These are phyloP conservation scores for Aspergillus viridinutans DNA, from an alignment of 2,329 filamentous ascomycete species.

Conservation along the genomic window DNA sequence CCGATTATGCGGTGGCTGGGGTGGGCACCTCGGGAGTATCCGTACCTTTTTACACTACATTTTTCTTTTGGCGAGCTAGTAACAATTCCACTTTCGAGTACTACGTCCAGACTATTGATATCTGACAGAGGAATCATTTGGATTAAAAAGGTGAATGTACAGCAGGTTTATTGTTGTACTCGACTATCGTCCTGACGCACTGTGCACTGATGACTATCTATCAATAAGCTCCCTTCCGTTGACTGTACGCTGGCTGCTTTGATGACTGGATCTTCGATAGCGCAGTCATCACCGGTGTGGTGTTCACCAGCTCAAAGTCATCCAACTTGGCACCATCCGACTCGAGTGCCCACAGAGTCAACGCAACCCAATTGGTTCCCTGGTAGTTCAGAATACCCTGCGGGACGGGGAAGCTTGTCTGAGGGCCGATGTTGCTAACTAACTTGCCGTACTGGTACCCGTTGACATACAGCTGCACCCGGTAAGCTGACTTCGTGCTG, in stretches of 20 bases:
- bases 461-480: conserved; percentile 67
- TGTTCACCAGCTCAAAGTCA: conserved; percentile 48
- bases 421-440: conserved; percentile 69
- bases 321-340: conserved; percentile 54
- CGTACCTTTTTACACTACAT: background rate
- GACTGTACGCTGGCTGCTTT: conserved; percentile 44
- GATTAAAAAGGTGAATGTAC: background rate
- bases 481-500: conserved; percentile 50
- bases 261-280: conserved; percentile 45
- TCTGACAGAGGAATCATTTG: too few relatives aligned
- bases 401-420: conserved; percentile 67
- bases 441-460: conserved; percentile 71
- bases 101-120: too few relatives aligned
- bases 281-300: conserved; percentile 50
- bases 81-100: too few relatives aligned
- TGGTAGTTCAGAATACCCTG: conserved; percentile 68
- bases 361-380: conserved; percentile 64
- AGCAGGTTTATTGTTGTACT: background rate
- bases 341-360: conserved; percentile 66
- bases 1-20: conserved; percentile 12
- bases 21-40: background rate
- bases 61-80: too few relatives aligned
- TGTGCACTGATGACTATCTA: background rate
- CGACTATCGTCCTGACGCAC: background rate
- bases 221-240: conserved; percentile 51